Evolutionary conservation across 202 grass and related monocot species (phyloP), one percentile per base, ranked within the genome.

Genomic region (Panicum virgatum): DNA sequence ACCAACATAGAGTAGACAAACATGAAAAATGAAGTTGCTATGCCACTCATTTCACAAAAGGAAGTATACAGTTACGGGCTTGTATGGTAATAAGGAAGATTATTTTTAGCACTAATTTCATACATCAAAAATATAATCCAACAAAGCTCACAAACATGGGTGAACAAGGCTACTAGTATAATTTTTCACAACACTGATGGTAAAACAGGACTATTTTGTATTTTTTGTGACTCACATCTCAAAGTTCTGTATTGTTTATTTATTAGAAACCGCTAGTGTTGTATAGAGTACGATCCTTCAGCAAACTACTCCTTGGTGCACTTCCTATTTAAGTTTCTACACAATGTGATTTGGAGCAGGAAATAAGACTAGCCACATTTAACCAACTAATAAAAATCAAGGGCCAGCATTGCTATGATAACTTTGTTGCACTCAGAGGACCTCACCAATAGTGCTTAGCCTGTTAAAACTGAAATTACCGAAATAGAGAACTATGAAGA

Each of bases 1-100:
- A 75, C 37, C 25, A 57, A 89, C 69, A 81, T 30, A 79, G 30
- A 40, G 20, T 16, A 80, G 14, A 54, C 66, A 74, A 82, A 71
- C 19, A 13, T 36, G 29, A 75, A 32, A 73, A 18, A 37, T 34
- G 26, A 51, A 58, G 19, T 25, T 69, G 43, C 15, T 52, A 30
- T 6, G 6, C 18, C 9, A 25, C 22, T 79, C 51, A 56, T 69
- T 68, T 30, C 16, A 59, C 47, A 43, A 56, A 46, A 76, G 11
- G 4, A 74, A 18, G 45, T 66, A 43, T 62, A 63, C 16, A 60
- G 22, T 45, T 53, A 54, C 14, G 11, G 77, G 46, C 65, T 78
- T 78, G 25, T 53, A 54, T 45, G 40, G 53, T 87, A 69, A 39
- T 52, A 13, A 7, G 37, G 22, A 80, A 30, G 48, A 60, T 80